Conservation (phyloP, 1,284 basidiomycete species). For the Pulveroboletus sp. region DNA sequence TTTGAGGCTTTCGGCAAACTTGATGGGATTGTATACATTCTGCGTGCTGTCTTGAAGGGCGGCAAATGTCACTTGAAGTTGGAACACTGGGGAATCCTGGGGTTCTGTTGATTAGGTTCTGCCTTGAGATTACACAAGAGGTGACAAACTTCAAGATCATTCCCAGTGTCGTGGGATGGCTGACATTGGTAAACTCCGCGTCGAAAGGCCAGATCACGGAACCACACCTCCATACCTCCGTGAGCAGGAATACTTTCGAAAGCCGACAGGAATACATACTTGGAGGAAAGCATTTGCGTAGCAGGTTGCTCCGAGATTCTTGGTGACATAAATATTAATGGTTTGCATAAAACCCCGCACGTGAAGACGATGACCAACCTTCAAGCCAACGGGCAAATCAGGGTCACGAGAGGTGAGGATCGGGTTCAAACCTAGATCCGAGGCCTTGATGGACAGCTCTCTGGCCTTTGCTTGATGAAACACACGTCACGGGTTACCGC, state of each 20-base stretch:
- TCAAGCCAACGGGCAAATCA: constrained; percentile 75
- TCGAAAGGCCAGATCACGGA: constrained; percentile 61
- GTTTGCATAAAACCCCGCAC: background rate
- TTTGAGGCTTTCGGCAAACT: constrained; percentile 80
- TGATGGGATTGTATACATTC: constrained; percentile 77
- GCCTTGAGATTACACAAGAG: background rate
- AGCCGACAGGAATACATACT: constrained; percentile 42
- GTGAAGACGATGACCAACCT: constrained; percentile 44
- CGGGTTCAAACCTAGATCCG: constrained; percentile 58
- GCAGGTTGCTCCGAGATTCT: constrained; percentile 93
- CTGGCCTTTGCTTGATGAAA: constrained; percentile 49
- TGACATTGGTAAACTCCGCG: constrained; percentile 55
- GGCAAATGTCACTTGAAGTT: constrained; percentile 77
- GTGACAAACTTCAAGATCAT: constrained; percentile 53
- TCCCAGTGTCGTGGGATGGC: constrained; percentile 44
- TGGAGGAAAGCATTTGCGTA: constrained; percentile 93
- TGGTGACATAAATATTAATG: background rate
- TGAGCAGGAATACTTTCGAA: constrained; percentile 1
- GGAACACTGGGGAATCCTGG: constrained; percentile 72
- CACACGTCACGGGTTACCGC: constrained; percentile 12
- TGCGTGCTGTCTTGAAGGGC: constrained; percentile 74
- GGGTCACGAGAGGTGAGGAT: constrained; percentile 48
- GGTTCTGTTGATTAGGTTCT: constrained; percentile 9
- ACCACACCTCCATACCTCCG: constrained; percentile 52
- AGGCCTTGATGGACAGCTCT: constrained; percentile 53